Conservation (phyloP, 73 alveolate genomes). For the Symbiodinium pilosum region DNA sequence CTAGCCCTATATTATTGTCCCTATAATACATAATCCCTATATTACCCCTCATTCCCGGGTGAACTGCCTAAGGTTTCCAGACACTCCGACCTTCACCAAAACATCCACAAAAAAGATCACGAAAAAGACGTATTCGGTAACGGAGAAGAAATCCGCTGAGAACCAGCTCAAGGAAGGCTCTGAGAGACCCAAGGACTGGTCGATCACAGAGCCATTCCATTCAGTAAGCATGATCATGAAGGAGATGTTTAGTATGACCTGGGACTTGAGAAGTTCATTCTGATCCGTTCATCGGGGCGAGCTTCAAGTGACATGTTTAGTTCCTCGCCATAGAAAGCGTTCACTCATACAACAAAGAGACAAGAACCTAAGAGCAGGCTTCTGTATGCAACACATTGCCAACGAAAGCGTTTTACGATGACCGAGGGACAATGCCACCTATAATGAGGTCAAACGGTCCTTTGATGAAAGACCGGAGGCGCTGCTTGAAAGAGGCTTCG, state of each 20-base stretch:
- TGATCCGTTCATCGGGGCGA: no score
- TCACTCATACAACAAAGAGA: no score
- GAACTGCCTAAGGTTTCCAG: no score
- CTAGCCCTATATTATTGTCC: no score
- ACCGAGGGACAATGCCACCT: slow-evolving; percentile 3
- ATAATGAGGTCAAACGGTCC: not conserved
- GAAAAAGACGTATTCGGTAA: slow-evolving; percentile 26
- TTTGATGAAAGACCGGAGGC: not conserved
- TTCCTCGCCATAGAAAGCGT: no score
- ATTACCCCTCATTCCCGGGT: no score
- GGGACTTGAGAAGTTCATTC: no score
- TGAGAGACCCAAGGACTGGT: not conserved
- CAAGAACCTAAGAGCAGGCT: no score
- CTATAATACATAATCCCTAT: no score
- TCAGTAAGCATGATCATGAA: slow-evolving; percentile 32
- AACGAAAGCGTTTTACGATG: no score
- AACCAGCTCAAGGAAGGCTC: slow-evolving; percentile 7
- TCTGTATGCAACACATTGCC: no score
- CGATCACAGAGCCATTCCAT: slow-evolving; percentile 8
- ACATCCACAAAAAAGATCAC: not conserved
- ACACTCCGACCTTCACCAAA: not conserved
- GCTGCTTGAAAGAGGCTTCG: not conserved
- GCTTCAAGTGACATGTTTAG: no score
- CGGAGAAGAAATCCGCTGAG: not conserved
- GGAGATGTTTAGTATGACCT: not conserved